A percentile compares a stretch with the other conserved stretches of the same genome.
phyloP scores from a whole-genome alignment of 495 filamentous ascomycete species.

The Daldinia bambusicola region DNA sequence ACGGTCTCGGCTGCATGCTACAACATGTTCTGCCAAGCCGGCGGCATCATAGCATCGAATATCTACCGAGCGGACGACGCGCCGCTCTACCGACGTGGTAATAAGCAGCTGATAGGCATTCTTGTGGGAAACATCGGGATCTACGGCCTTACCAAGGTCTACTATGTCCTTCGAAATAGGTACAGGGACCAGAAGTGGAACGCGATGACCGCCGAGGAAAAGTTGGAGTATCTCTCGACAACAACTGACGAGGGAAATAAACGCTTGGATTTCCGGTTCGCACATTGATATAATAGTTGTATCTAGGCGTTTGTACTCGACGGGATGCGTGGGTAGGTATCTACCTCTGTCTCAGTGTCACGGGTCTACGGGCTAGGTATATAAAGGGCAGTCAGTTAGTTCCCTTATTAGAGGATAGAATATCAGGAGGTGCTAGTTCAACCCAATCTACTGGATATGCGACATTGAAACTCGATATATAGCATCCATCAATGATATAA shows the following conservation, averaged over 20 bases:
- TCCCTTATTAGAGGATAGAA: too few species aligned
- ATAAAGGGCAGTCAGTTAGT: too few species aligned
- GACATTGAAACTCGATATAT: too few species aligned
- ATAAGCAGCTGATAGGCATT: slow-evolving; percentile 68
- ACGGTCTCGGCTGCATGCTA: slow-evolving; percentile 68
- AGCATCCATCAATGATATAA: too few species aligned
- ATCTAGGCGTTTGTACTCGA: too few species aligned
- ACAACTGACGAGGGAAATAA: slow-evolving; percentile 80
- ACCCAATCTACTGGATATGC: too few species aligned
- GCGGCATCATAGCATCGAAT: slow-evolving; percentile 70
- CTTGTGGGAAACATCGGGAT: slow-evolving; percentile 64
- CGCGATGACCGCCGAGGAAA: slow-evolving; percentile 72
- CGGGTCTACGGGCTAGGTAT: too few species aligned
- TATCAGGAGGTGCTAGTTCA: too few species aligned
- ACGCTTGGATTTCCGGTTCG: slow-evolving; percentile 68
- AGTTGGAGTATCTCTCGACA: slow-evolving; percentile 69
- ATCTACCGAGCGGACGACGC: slow-evolving; percentile 72
- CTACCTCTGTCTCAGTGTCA: too few species aligned
- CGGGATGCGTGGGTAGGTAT: too few species aligned
- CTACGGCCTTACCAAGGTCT: slow-evolving; percentile 67
- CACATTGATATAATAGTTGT: slow-evolving; percentile 41
- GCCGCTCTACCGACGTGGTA: slow-evolving; percentile 70
- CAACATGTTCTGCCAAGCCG: slow-evolving; percentile 76
- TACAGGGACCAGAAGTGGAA: slow-evolving; percentile 59
- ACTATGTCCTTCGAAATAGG: slow-evolving; percentile 70